Evolutionary conservation across 176 grass and related monocot species (phyloP).

Genomic region (Rhipidocladum racemiflorum): DNA sequence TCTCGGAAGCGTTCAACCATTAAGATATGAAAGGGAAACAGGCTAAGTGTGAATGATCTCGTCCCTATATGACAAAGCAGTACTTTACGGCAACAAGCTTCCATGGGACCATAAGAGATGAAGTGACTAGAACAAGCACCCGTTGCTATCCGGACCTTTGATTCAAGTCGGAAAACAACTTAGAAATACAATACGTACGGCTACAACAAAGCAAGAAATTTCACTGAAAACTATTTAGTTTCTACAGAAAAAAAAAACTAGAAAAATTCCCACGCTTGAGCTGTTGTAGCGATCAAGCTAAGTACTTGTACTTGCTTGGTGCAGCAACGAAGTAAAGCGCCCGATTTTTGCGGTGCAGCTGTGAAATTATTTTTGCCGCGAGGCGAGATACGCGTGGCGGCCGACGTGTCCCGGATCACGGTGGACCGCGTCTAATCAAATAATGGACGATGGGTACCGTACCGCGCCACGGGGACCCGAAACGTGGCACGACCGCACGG

Average conservation of each 20-base stretch:
- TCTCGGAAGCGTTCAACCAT: too few relatives aligned
- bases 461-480: background rate
- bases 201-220: background rate
- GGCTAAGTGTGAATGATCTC: slow-evolving; percentile 16
- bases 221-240: background rate
- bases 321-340: too few relatives aligned
- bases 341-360: background rate
- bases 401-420: slow-evolving; percentile 16
- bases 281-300: background rate
- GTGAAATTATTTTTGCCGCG: background rate
- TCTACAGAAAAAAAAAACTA: too few relatives aligned
- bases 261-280: too few relatives aligned
- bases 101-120: background rate
- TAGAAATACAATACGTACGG: background rate
- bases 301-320: too few relatives aligned
- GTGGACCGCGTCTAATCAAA: background rate
- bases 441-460: background rate
- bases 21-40: background rate
- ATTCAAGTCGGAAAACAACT: background rate
- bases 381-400: background rate
- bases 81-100: background rate
- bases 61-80: slow-evolving; percentile 16
- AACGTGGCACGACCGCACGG: slow-evolving; percentile 38
- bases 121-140: background rate
- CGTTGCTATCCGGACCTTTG: background rate